Evolutionary conservation across 2,329 filamentous ascomycete genomes (phyloP).

Genomic region (Xylaria arbuscula): DNA sequence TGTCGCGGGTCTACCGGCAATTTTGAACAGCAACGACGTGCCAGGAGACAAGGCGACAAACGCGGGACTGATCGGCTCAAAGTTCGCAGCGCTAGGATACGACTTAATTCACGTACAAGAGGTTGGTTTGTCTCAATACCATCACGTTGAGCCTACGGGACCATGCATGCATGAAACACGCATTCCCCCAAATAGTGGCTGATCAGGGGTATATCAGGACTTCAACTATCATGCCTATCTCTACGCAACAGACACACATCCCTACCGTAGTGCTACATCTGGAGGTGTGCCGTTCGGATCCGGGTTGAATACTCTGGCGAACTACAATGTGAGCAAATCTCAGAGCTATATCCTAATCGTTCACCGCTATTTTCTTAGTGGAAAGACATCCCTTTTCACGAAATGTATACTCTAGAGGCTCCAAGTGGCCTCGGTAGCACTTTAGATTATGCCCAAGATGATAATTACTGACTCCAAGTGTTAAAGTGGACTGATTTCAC

Average conservation of each 20-base stretch:
- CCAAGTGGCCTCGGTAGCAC: too few relatives aligned
- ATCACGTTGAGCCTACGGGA: slow-evolving; percentile 30
- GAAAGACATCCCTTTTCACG: too few relatives aligned
- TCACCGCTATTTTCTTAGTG: too few relatives aligned
- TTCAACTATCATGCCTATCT: slow-evolving; percentile 75
- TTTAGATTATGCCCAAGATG: too few relatives aligned
- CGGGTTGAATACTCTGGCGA: slow-evolving; percentile 72
- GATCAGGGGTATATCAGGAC: slow-evolving; percentile 54
- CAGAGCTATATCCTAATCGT: too few relatives aligned
- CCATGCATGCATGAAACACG: slow-evolving; percentile 33
- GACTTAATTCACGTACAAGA: slow-evolving; percentile 75
- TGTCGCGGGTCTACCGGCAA: slow-evolving; percentile 48
- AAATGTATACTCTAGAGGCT: too few relatives aligned
- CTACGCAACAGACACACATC: slow-evolving; percentile 69
- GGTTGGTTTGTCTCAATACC: slow-evolving; percentile 48
- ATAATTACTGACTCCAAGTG: too few relatives aligned
- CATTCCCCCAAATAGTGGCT: slow-evolving; percentile 7
- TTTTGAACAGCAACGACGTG: slow-evolving; percentile 69
- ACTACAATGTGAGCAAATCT: slow-evolving; percentile 53
- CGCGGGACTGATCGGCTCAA: slow-evolving; percentile 64
- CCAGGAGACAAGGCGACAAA: slow-evolving; percentile 71
- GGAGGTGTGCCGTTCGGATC: slow-evolving; percentile 72
- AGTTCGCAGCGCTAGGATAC: slow-evolving; percentile 67
- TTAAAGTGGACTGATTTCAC: slow-evolving; percentile 62
- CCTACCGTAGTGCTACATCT: slow-evolving; percentile 71